A percentile compares a stretch with the other conserved stretches of the same genome.
phyloP scores from a whole-genome alignment of 2,329 filamentous ascomycete genomes.

The Colletotrichum sp. region DNA sequence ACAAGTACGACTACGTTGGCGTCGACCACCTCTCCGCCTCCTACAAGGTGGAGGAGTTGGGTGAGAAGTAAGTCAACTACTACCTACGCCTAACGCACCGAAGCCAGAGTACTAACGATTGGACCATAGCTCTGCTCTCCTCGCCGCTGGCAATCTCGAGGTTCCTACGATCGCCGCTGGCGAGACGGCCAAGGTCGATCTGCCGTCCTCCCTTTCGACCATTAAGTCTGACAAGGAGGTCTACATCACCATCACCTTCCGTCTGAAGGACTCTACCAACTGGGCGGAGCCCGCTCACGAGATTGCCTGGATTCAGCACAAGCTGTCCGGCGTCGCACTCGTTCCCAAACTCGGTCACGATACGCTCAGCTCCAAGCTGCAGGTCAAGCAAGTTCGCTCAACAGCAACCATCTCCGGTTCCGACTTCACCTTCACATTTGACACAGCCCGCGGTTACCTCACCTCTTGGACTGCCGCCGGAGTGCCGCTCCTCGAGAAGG shows the following conservation, averaged over 20 bases:
- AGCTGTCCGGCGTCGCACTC: constrained; percentile 34
- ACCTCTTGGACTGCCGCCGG: constrained; percentile 44
- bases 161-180: constrained; percentile 47
- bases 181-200: constrained; percentile 34
- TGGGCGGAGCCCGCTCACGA: constrained; percentile 62
- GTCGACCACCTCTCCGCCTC: constrained; percentile 46
- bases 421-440: constrained; percentile 47
- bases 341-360: constrained; percentile 14
- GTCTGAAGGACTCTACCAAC: constrained; percentile 42
- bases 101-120: constrained; percentile 6
- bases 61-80: constrained; percentile 38
- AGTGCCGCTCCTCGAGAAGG: constrained; percentile 37
- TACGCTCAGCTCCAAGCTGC: constrained; percentile 25
- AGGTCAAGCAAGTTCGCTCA: constrained; percentile 27
- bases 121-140: constrained; percentile 24
- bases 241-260: constrained; percentile 51
- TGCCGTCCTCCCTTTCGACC: constrained; percentile 32
- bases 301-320: constrained; percentile 59
- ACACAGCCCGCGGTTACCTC: constrained; percentile 47
- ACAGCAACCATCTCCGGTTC: constrained; percentile 32
- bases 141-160: constrained; percentile 41
- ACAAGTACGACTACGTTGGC: constrained; percentile 52
- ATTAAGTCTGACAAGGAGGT: constrained; percentile 40
- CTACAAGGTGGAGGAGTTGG: constrained; percentile 50
- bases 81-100: not conserved